Evolutionary conservation across 805 yeast genomes (phyloP), one percentile per base, ranked within the genome.

Genomic region (Clavispora phyllophila): DNA sequence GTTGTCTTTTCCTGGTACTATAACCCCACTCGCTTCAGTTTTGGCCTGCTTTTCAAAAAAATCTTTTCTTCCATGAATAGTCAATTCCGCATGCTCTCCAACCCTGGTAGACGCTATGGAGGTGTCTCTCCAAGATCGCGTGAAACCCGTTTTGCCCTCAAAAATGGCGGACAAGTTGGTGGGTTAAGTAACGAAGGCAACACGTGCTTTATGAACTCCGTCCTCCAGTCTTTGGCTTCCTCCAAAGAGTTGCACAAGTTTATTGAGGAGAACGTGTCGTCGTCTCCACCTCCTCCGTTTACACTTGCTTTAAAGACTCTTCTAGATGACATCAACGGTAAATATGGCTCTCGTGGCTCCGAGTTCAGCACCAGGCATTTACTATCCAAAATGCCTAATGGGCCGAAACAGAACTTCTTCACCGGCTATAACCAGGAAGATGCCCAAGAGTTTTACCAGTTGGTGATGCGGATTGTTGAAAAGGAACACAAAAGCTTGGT

Each of bases 371-470:
- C 93, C 0, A 75, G 70, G 43, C 70, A 72, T 13, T 62, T 86
- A 36, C 60, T 85, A 40, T 81, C 76, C 55, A 75, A 78, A 5
- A 83, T 86, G 87, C 76, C 84, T 4, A 83, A 84, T 55, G 85
- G 87, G 0, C 90, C 93, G 12, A 82, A 81, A 51, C 84, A 81
- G 56, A 83, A 82, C 57, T 76, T 88, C 46, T 80, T 89, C 53
- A 63, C 80, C 42, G 93, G 96, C 1, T 87, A 87, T 58, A 88
- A 87, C 56, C 98, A 90, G 65, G 96, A 90, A 61, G 98, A 90
- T 66, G 97, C 97, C 0, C 96, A 90, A 63, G 98, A 90, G 61
- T 90, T 90, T 56, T 90, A 90, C 67, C 97, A 90, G 60, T 73
- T 82, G 40, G 75, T 85, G 2, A 70, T 86, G 73, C 72, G 76